Evolutionary conservation across 768 basidiomycete genomes (phyloP), one percentile per base, ranked within the genome.

Genomic region (Leucocoprinus birnbaumii): DNA sequence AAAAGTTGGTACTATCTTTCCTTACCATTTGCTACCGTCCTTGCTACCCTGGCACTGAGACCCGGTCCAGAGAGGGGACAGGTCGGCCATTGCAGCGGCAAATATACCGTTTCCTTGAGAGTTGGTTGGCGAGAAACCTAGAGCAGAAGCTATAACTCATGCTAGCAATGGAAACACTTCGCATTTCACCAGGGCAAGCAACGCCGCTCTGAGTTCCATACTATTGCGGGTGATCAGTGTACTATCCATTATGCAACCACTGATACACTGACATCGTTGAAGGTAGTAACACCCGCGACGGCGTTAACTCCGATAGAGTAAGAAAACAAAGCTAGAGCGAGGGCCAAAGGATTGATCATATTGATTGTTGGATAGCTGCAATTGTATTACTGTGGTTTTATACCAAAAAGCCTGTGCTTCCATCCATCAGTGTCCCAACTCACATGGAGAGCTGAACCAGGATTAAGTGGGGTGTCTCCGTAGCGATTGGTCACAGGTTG

Each of bases 51-150:
- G 51, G 55, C 68, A 69, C 22, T 46, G 54, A 10, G 62, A 60
- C 7, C 68, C 66, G 8, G 58, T 60, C 68, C 69, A 71, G 3
- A 71, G 61, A 8, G 68, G 68, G 14, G 67, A 67, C 3, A 68
- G 57, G 53, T 69, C 67, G 55, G 59, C 59, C 64, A 68, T 67
- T 10, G 67, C 67, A 21, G 68, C 66, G 13, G 69, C 66, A 56
- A 65, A 68, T 37, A 67, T 66, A 19, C 59, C 60, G 42, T 44
- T 63, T 10, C 66, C 68, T 58, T 69, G 68, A 25, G 62, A 65
- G 46, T 55, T 69, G 42, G 61, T 63, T 1, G 66, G 62, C 10
- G 60, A 51, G 48, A 65, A 67, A 8, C 66, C 65, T 62, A 41
- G 40, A 27, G 7, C 13, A 2, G 14, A 19, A 11, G 34, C 21